Conservation (phyloP, 257 asterid genomes). For the Gentiana macrophylla region DNA sequence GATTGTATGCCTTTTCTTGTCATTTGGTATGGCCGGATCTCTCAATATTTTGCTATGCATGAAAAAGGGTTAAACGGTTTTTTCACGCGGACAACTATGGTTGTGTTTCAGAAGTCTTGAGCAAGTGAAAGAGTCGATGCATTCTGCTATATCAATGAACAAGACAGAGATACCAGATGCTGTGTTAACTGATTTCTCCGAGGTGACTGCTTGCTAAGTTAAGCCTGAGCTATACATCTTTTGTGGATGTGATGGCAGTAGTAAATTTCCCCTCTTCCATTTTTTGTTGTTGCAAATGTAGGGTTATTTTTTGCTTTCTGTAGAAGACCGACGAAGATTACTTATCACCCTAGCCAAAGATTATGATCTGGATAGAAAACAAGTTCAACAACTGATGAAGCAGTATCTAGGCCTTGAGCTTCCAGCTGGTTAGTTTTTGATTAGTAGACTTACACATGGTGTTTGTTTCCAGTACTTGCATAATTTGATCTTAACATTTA, state of each 20-base stretch:
- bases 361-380: slow-evolving; percentile 70
- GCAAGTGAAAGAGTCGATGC: slow-evolving; percentile 57
- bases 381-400: slow-evolving; percentile 74
- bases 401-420: slow-evolving; percentile 83
- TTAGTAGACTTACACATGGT: slow-evolving; percentile 8
- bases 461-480: not conserved
- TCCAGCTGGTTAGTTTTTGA: slow-evolving; percentile 48
- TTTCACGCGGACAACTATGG: not conserved
- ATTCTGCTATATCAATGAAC: slow-evolving; percentile 60
- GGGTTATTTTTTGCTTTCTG: slow-evolving; percentile 68
- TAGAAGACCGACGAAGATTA: slow-evolving; percentile 42
- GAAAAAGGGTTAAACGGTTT: not conserved
- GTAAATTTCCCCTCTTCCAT: slow-evolving; percentile 1
- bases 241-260: not conserved
- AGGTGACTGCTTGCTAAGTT: slow-evolving; percentile 28
- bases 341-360: slow-evolving; percentile 62
- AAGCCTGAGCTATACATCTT: not conserved
- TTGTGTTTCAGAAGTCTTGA: slow-evolving; percentile 42
- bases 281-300: slow-evolving; percentile 20
- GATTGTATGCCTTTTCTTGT: not conserved
- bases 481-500: slow-evolving; percentile 1
- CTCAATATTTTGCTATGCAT: not conserved
- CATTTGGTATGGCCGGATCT: not conserved
- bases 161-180: slow-evolving; percentile 75
- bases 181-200: slow-evolving; percentile 64